A percentile compares a stretch with the other conserved stretches of the same genome.
Evolutionary conservation across 208 protist species (phyloP).

Genomic region (Novymonas esmeraldas): DNA sequence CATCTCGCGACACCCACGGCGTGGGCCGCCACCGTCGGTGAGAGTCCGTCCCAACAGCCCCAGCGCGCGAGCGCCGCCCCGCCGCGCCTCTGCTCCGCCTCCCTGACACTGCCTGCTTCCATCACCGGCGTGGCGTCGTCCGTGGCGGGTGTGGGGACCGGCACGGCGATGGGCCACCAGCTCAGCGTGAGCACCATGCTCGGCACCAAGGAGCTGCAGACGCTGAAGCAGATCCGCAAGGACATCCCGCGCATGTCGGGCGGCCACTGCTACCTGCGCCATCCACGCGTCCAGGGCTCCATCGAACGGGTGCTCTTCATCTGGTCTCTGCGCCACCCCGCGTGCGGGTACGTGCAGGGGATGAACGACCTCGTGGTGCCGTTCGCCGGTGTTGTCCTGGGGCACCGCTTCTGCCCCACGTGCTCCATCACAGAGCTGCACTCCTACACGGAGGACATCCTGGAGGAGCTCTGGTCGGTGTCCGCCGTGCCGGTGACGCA

Average conservation of each 20-base stretch:
- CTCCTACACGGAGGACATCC: constrained; percentile 33
- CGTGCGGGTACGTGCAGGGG: constrained; percentile 94
- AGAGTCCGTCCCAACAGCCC: neutral
- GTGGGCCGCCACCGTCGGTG: neutral
- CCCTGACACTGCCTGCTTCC: neutral
- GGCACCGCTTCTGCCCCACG: constrained; percentile 46
- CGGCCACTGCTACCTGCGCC: constrained; percentile 66
- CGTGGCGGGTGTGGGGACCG: neutral
- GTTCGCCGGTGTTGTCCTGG: constrained; percentile 90
- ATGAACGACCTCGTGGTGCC: constrained; percentile 94
- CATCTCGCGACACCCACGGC: too few relatives aligned
- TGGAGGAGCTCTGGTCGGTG: constrained; percentile 39
- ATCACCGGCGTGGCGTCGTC: neutral
- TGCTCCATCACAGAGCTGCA: constrained; percentile 57
- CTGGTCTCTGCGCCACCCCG: constrained; percentile 93
- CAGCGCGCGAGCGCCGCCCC: too few relatives aligned
- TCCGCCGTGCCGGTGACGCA: constrained; percentile 44
- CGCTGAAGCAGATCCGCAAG: constrained; percentile 85
- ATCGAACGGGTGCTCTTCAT: constrained; percentile 94
- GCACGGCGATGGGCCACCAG: constrained; percentile 8
- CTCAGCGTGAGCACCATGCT: constrained; percentile 41
- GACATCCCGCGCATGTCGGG: constrained; percentile 89
- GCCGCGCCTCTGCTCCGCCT: neutral
- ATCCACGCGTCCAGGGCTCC: constrained; percentile 59
- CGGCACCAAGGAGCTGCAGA: constrained; percentile 56